phyloP scores from a whole-genome alignment of 371 early-diverging fungal genomes.

The Mortierella sp. region DNA sequence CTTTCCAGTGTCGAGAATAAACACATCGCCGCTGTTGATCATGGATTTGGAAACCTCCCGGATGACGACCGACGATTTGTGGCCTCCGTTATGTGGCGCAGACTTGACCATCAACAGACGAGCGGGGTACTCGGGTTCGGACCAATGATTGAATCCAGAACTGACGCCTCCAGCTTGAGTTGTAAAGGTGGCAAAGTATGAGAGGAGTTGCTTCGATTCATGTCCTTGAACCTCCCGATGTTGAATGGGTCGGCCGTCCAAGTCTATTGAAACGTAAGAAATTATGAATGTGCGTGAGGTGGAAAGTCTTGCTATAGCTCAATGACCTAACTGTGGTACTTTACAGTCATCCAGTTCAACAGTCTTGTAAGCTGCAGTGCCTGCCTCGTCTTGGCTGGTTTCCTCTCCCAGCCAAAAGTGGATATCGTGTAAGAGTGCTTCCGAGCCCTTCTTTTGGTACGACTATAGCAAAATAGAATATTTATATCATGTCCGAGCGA shows the following conservation, averaged over 20 bases:
- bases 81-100: slow-evolving; percentile 54
- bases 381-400: slow-evolving; percentile 83
- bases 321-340: slow-evolving; percentile 1
- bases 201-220: slow-evolving; percentile 75
- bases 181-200: slow-evolving; percentile 71
- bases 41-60: slow-evolving; percentile 73
- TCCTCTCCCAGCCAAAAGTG: slow-evolving; percentile 90
- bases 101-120: slow-evolving; percentile 80
- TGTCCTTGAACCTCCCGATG: slow-evolving; percentile 81
- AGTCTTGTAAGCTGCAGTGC: slow-evolving; percentile 92
- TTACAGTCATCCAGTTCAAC: slow-evolving; percentile 88
- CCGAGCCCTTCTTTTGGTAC: slow-evolving; percentile 70
- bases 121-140: slow-evolving; percentile 64
- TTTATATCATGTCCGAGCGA: no score
- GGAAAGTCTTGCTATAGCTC: no score
- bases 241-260: slow-evolving; percentile 78
- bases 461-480: slow-evolving; percentile 59
- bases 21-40: slow-evolving; percentile 82
- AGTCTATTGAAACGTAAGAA: slow-evolving; percentile 55
- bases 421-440: slow-evolving; percentile 76
- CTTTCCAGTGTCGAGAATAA: slow-evolving; percentile 79
- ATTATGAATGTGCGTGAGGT: not conserved
- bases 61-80: slow-evolving; percentile 64
- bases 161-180: slow-evolving; percentile 80
- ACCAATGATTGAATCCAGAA: slow-evolving; percentile 82